A percentile compares a stretch with the other conserved stretches of the same genome.
phyloP scores from a whole-genome alignment of 352 stramenopile genomes.

The Phytophthora fragariae region DNA sequence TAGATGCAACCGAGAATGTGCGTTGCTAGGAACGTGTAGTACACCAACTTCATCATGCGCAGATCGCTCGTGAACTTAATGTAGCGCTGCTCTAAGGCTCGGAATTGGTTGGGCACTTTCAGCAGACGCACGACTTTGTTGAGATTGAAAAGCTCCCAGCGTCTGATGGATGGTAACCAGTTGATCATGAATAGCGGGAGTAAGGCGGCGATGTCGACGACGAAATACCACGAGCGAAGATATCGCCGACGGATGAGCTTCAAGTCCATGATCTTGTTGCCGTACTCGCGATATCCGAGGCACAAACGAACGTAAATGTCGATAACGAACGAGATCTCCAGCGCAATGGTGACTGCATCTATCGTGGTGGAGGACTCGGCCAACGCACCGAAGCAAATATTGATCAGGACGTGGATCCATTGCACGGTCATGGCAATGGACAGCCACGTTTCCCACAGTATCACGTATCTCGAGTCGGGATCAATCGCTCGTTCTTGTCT shows the following conservation, averaged over 20 bases:
- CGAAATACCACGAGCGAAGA: constrained; percentile 46
- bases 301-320: constrained; percentile 57
- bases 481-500: constrained; percentile 30
- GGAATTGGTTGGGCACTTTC: constrained; percentile 41
- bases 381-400: constrained; percentile 46
- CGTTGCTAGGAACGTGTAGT: constrained; percentile 55
- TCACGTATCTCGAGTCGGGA: constrained; percentile 40
- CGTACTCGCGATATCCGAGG: constrained; percentile 60
- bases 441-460: constrained; percentile 42
- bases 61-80: constrained; percentile 56
- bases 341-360: constrained; percentile 35
- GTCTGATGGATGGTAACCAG: constrained; percentile 36
- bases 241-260: constrained; percentile 48
- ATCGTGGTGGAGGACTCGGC: not conserved
- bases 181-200: constrained; percentile 56
- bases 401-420: constrained; percentile 46
- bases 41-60: constrained; percentile 58
- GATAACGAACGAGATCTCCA: constrained; percentile 48
- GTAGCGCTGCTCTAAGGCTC: constrained; percentile 47
- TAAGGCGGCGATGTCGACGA: constrained; percentile 48
- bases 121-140: constrained; percentile 64
- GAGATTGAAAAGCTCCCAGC: constrained; percentile 55
- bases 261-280: constrained; percentile 68
- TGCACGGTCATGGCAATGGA: constrained; percentile 45
- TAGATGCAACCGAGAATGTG: constrained; percentile 61